These are phyloP conservation scores for Sphaerosporella brunnea DNA, from an alignment of 495 filamentous ascomycete species.

Conservation along the genomic window DNA sequence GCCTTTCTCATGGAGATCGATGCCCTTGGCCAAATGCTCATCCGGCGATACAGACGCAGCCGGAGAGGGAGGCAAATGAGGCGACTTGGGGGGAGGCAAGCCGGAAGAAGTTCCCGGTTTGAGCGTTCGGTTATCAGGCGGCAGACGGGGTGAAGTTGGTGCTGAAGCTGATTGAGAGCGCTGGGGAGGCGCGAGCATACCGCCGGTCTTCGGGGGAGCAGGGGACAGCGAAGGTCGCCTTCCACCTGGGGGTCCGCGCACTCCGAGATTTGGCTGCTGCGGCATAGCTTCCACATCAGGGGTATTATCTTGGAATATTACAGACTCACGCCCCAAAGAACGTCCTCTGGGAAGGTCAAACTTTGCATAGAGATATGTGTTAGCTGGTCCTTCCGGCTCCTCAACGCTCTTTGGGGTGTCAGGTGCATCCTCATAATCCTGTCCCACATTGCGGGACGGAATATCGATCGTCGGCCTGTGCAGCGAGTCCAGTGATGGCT, in stretches of 20 bases:
- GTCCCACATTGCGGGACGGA: conserved; percentile 20
- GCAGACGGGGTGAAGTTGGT: conserved; percentile 11
- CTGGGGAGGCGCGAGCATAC: neutral
- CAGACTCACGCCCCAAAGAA: conserved; percentile 49
- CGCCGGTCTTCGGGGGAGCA: conserved; percentile 33
- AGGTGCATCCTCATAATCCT: conserved; percentile 18
- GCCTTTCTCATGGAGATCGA: conserved; percentile 72
- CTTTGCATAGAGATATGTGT: conserved; percentile 69
- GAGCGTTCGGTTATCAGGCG: neutral
- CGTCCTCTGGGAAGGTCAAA: conserved; percentile 71
- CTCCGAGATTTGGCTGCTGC: neutral
- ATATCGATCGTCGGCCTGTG: conserved; percentile 16
- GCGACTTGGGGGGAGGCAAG: neutral
- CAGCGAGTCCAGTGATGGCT: conserved; percentile 42
- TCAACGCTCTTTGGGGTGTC: conserved; percentile 50
- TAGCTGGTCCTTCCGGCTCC: conserved; percentile 37
- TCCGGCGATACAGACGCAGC: conserved; percentile 51
- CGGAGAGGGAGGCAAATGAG: conserved; percentile 10
- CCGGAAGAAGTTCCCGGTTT: neutral
- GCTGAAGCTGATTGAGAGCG: conserved; percentile 11
- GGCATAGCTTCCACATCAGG: conserved; percentile 20
- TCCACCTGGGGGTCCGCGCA: neutral
- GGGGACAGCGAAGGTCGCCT: neutral
- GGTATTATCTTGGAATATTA: conserved; percentile 43
- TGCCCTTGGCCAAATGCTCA: conserved; percentile 72